Evolutionary conservation across 441 rosid species (phyloP), one percentile per base, ranked within the genome.

Genomic region (Flueggea neowawraea): DNA sequence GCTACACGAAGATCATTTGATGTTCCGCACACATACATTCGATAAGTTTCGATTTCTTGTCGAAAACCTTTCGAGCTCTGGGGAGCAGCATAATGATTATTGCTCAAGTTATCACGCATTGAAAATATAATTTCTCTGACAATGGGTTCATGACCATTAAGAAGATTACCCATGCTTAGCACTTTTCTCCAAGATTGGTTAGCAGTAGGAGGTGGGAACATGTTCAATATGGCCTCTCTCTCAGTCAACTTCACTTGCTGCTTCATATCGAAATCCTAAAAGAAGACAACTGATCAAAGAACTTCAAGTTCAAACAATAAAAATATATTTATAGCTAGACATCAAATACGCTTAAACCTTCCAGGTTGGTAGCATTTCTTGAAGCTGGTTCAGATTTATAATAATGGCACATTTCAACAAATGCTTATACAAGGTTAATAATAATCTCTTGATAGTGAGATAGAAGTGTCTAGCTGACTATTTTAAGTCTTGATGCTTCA

Each of bases 111-210:
- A 39, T 95, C 96, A 1, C 78, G 83, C 62, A 65, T 69, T 6
- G 92, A 81, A 65, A 95, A 92, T 77, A 90, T 72, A 13, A 90
- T 82, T 71, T 95, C 98, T 75, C 99, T 73, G 53, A 79, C 74
- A 49, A 82, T 74, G 1, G 99, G 99, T 71, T 92, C 99, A n/a
- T 95, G 99, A 56, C 99, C 97, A 47, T 90, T 95, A 13, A 95
- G 89, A 67, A 87, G 92, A 79, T 95, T 95, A 15, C 99, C 99
- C 97, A 92, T 92, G 70, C 99, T 95, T 63, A 95, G 58, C 62
- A 92, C 98, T 81, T 88, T 95, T 70, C 98, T 83, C 99, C 97
- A 95, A 5, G 97, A 85, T 68, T 95, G 96, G 70, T 86, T 88
- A 12, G 92, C 84, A 0, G 80, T 83, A 11, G 99, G 99, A 0